Evolutionary conservation across 208 protist species (phyloP), one percentile per base, ranked within the genome.

Genomic region (Kentomonas sorsogonicus): DNA sequence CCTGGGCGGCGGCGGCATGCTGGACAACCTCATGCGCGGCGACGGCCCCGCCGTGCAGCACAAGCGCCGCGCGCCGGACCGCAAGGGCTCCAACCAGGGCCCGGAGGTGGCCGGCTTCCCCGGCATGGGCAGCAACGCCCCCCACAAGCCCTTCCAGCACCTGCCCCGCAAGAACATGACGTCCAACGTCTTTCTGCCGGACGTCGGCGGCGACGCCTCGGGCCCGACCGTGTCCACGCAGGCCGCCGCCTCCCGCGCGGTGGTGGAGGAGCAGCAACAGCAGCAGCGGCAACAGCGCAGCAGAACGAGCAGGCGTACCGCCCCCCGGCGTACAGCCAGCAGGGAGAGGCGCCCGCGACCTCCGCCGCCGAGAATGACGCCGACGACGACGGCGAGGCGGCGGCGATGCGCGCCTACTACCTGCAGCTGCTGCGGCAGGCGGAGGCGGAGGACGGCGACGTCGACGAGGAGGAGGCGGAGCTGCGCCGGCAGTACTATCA

Each of bases 41-140:
- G 10, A 6, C n/a, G 26, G 23, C 0, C 41, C 53, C 11, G 61
- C 41, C 16, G 53, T 22, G 44, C 34, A 30, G 26, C 27, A n/a
- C 10, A 23, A 46, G 22, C 27, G 18, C 13, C 39, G 53, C 41
- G 30, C 41, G 20, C 36, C 43, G 23, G 47, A 1, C 40, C 16
- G 38, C 29, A 5, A 15, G 22, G 30, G 40, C 47, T 4, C 22
- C 4, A 58, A 44, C n/a, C 34, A 36, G 1, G 39, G 30, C 46
- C 29, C 20, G 10, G 69, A 60, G 5, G 50, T 77, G 16, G 59
- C 59, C 1, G 77, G 69, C 23, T 77, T 84, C 38, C 67, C 63
- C 23, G 72, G 69, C 16, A 77, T 80, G 73, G 72, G 77, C 11
- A 15, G 77, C 25, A 29, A 51, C 26, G 59, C 59, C 50, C 7